A percentile compares a stretch with the other conserved stretches of the same genome.
These are phyloP conservation scores for sunflower (Helianthus annuus) DNA, from an alignment of 129 eudicot species.

Conservation along the genomic window HanXRQr2.0-SUNRISE NC_035445.2:89411745-89412244, in stretches of 20 bases:
- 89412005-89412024: conserved; percentile 18
- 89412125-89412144: conserved; percentile 30
- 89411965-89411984: not conserved
- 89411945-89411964: too few species aligned
- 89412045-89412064: conserved; percentile 30
- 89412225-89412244: not conserved
- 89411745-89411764: too few species aligned
- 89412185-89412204: not conserved
- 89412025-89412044: conserved; percentile 21
- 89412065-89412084: conserved; percentile 24
- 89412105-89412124: conserved; percentile 35
- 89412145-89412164: not conserved
- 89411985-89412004: not conserved
- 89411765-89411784: too few species aligned
- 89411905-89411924: too few species aligned
- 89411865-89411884: too few species aligned
- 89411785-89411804: too few species aligned
- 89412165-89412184: not conserved
- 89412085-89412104: conserved; percentile 28
- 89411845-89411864: too few species aligned
- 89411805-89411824: too few species aligned
- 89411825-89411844: too few species aligned
- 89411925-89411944: too few species aligned
- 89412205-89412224: not conserved
- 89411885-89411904: too few species aligned